Evolutionary conservation across 495 filamentous ascomycete genomes (phyloP).

Genomic region (Lasiosphaeria miniovina): DNA sequence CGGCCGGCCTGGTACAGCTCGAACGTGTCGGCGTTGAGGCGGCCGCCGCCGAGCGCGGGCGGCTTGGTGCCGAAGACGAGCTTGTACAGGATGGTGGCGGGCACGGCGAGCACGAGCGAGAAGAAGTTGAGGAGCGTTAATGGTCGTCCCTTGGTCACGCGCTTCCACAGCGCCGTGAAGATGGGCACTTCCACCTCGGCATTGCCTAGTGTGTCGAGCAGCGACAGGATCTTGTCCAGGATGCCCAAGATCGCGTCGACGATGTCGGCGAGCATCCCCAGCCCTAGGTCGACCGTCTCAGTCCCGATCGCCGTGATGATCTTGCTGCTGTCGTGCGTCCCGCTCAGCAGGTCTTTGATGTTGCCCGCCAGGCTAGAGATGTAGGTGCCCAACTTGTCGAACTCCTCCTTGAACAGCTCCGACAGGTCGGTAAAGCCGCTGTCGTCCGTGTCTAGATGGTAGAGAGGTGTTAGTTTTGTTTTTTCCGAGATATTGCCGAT

Average conservation of each 20-base stretch:
- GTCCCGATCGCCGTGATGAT: background rate
- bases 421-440: too few relatives aligned
- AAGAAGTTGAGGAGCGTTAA: background rate
- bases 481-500: too few relatives aligned
- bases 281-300: background rate
- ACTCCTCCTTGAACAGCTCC: too few relatives aligned
- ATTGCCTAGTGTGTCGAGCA: background rate
- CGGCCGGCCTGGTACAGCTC: background rate
- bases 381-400: too few relatives aligned
- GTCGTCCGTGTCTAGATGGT: background rate
- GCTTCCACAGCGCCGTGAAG: background rate
- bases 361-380: too few relatives aligned
- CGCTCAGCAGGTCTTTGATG: background rate
- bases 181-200: background rate
- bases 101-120: background rate
- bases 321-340: background rate
- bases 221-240: background rate
- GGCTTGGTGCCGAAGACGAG: background rate
- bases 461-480: background rate
- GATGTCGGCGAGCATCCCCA: background rate
- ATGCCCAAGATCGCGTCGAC: background rate
- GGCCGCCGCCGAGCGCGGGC: background rate
- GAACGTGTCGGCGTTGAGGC: background rate
- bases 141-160: background rate
- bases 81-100: slow-evolving; percentile 1